A percentile compares a stretch with the other conserved stretches of the same genome.
These are phyloP conservation scores for Holtermannia corniformis DNA, from an alignment of 768 basidiomycete species.

Conservation along the genomic window DNA sequence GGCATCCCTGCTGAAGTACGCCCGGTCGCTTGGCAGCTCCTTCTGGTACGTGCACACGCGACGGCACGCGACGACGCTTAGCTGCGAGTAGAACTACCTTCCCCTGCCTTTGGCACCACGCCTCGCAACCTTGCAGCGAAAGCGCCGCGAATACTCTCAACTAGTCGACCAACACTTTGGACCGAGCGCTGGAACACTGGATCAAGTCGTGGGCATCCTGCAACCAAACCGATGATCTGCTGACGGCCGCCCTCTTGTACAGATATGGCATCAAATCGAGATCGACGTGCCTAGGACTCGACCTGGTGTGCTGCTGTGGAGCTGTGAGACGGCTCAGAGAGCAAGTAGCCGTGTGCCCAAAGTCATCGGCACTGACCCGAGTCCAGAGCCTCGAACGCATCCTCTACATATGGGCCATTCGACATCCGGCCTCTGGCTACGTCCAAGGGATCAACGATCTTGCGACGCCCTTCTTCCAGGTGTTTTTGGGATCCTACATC, in stretches of 20 bases:
- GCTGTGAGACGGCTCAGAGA: constrained; percentile 77
- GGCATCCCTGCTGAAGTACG: constrained; percentile 81
- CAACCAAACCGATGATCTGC: background rate
- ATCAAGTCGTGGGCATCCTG: constrained; percentile 51
- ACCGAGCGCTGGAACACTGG: constrained; percentile 70
- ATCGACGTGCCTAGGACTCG: constrained; percentile 95
- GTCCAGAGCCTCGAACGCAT: constrained; percentile 91
- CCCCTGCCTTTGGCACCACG: constrained; percentile 73
- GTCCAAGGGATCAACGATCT: constrained; percentile 99
- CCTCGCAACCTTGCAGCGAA: constrained; percentile 65
- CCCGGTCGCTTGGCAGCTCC: constrained; percentile 85
- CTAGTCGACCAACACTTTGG: constrained; percentile 84
- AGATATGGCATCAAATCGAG: constrained; percentile 99
- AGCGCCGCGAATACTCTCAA: constrained; percentile 82
- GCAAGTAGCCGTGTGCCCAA: constrained; percentile 49
- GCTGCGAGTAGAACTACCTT: constrained; percentile 65
- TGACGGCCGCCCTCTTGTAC: background rate
- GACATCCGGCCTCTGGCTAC: constrained; percentile 96
- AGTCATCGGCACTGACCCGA: too few relatives aligned
- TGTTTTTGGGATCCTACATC: constrained; percentile 90
- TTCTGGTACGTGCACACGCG: constrained; percentile 57
- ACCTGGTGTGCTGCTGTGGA: constrained; percentile 85
- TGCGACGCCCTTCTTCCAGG: constrained; percentile 94
- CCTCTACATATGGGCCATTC: constrained; percentile 96
- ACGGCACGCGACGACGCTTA: background rate